phyloP scores from a whole-genome alignment of 805 yeast species.

The Yamadazyma ubonensis region DNA sequence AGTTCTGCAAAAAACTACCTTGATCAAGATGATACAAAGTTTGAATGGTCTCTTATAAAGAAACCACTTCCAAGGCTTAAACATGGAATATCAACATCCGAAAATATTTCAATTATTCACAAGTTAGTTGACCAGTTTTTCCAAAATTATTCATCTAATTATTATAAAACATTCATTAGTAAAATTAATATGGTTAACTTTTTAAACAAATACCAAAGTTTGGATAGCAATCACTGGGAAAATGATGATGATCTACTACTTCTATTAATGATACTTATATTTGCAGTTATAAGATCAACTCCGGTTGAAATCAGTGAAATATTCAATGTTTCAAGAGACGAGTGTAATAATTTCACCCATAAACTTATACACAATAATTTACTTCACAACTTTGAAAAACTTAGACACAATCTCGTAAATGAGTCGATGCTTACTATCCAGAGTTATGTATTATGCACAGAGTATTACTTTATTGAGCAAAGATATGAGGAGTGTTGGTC shows the following conservation, averaged over 20 bases:
- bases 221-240: conserved; percentile 42
- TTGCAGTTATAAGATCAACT: conserved; percentile 37
- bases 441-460: conserved; percentile 51
- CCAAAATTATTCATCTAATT: conserved; percentile 28
- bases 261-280: conserved; percentile 43
- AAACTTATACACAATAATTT: conserved; percentile 16
- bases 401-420: conserved; percentile 46
- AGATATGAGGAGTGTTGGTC: conserved; percentile 54
- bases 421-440: conserved; percentile 50
- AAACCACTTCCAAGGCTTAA: conserved; percentile 29
- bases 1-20: conserved; percentile 13
- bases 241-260: conserved; percentile 49
- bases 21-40: conserved; percentile 12
- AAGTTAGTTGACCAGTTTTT: conserved; percentile 43
- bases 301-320: conserved; percentile 23
- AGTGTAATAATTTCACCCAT: conserved; percentile 12
- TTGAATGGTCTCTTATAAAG: conserved; percentile 24
- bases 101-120: conserved; percentile 33
- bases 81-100: conserved; percentile 6
- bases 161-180: conserved; percentile 42
- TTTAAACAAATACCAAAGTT: conserved; percentile 32
- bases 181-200: conserved; percentile 33
- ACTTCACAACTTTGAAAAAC: conserved; percentile 42
- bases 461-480: conserved; percentile 48
- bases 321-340: conserved; percentile 9